A percentile compares a stretch with the other conserved stretches of the same genome.
phyloP scores from a whole-genome alignment of 78 protist genomes.

The Dictyostelium firmibasis region DNA sequence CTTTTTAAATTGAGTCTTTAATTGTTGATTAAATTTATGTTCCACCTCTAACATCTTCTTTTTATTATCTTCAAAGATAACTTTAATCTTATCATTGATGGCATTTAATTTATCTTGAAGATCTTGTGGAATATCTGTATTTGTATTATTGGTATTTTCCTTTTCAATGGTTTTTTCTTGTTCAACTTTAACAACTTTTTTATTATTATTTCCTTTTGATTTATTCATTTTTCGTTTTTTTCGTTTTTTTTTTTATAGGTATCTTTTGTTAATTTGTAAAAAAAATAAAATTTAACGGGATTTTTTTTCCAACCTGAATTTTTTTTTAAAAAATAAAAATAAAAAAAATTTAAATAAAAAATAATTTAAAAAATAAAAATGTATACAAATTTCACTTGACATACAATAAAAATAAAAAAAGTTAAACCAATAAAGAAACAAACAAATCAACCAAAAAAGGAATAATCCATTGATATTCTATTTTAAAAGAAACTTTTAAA shows the following conservation, averaged over 20 bases:
- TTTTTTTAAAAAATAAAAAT: background rate
- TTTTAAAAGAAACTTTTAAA: too few relatives aligned
- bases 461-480: too few relatives aligned
- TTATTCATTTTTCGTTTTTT: background rate
- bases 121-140: background rate
- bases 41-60: background rate
- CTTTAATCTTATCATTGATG: background rate
- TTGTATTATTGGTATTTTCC: background rate
- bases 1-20: slow-evolving; percentile 12
- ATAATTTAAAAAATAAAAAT: background rate
- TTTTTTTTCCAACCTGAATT: background rate
- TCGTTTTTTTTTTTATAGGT: background rate
- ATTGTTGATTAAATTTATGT: background rate
- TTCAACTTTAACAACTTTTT: background rate
- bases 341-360: background rate
- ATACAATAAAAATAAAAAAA: too few relatives aligned
- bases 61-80: background rate
- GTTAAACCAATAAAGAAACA: too few relatives aligned
- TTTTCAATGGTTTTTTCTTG: background rate
- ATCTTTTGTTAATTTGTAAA: background rate
- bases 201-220: background rate
- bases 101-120: slow-evolving; percentile 1
- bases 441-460: too few relatives aligned
- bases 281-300: background rate
- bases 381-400: too few relatives aligned